Base-by-base conservation (phyloP, 768 basidiomycete species). In the Mycena metata region DNA sequence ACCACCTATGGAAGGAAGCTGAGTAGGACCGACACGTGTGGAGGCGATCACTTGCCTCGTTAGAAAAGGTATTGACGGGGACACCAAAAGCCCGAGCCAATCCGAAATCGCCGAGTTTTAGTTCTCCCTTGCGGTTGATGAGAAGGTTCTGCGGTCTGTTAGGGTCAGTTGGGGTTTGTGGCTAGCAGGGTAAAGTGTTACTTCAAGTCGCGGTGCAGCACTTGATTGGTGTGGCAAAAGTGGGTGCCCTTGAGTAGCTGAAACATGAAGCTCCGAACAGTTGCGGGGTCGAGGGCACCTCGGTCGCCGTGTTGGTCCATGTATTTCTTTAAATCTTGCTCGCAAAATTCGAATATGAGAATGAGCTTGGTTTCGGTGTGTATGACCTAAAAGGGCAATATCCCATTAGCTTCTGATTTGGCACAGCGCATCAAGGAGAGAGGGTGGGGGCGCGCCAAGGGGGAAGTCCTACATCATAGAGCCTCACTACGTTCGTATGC, bases 291-390 rank as follows among this genome's bases (percentile, higher is more conserved):
- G 47, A 99, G 86, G 5, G 97, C 96, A 60, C 98, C 96, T 49
- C 96, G 90, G 72, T 99, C 96, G 62, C 98, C 98, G 74, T 98
- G 92, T 41, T 94, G 92, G 79, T 99, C 98, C 98, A 99, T 99
- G 80, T 98, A 99, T 78, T 96, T 96, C 81, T 99, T 99, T 51
- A 99, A 86, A 82, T 99, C 98, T 80, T 96, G 95, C 75, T 99
- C 98, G 80, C 96, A 98, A 78, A 89, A 99, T 81, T 99, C 98
- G 80, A 99, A 99, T 72, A 99, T 96, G 66, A 99, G 92, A 70
- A 58, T 58, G 3, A 58, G 43, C 30, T 99, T 98, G 10, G 95
- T 94, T 81, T 99, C 98, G 19, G 96, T 99, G 80, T 99, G 98
- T 71, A 99, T 98, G 55, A 99, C n/a, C n/a, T n/a, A n/a, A n/a